These are phyloP conservation scores for Xylaria sp. DNA, from an alignment of 495 filamentous ascomycete genomes.

Conservation along the genomic window DNA sequence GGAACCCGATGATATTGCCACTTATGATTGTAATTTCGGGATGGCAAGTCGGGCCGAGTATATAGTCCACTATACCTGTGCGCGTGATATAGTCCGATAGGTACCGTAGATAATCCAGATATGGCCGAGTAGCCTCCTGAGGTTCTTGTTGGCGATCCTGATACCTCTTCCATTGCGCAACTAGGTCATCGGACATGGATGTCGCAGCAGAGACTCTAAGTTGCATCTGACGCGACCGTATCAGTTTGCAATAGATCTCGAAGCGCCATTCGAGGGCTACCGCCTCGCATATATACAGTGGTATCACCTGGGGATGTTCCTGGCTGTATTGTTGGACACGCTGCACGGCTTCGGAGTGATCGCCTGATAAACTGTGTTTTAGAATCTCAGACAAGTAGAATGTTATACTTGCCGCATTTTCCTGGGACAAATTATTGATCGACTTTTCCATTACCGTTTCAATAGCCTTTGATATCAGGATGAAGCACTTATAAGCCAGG, in stretches of 20 bases:
- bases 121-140: conserved; percentile 40
- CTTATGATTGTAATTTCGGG: conserved; percentile 84
- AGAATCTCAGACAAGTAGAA: conserved; percentile 48
- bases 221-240: conserved; percentile 88
- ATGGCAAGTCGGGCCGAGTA: conserved; percentile 91
- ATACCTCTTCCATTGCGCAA: conserved; percentile 62
- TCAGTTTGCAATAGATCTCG: conserved; percentile 68
- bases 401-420: conserved; percentile 51
- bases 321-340: conserved; percentile 43
- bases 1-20: conserved; percentile 84
- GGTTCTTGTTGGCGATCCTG: conserved; percentile 51
- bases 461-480: conserved; percentile 47
- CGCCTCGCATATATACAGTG: conserved; percentile 48
- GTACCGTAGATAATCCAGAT: conserved; percentile 63
- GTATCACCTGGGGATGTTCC: conserved; percentile 38
- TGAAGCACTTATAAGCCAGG: conserved; percentile 50
- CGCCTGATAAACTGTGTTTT: conserved; percentile 48
- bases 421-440: conserved; percentile 52
- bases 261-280: conserved; percentile 75
- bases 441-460: conserved; percentile 55
- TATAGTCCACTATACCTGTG: conserved; percentile 77
- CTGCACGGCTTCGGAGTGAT: conserved; percentile 40
- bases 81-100: conserved; percentile 69
- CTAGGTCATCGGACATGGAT: conserved; percentile 74
- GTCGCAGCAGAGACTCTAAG: conserved; percentile 77